A percentile compares a stretch with the other conserved stretches of the same genome.
Evolutionary conservation across 1,139 yeast species (phyloP).

Genomic region (Yamadazyma trypodendri): DNA sequence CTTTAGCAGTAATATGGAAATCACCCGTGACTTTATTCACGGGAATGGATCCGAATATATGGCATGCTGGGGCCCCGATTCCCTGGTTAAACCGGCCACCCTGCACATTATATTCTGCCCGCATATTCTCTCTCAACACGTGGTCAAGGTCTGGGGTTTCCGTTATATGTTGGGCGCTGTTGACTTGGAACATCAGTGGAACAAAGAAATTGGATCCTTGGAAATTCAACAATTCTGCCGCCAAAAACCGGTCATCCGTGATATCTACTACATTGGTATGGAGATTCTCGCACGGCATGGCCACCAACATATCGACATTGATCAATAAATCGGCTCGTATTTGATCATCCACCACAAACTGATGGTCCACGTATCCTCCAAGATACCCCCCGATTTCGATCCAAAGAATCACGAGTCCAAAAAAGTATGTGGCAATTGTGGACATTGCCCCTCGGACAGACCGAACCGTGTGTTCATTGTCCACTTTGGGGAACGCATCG

Average conservation of each 20-base stretch:
- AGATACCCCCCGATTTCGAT: conserved; percentile 83
- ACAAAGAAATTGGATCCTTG: conserved; percentile 59
- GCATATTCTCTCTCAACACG: conserved; percentile 60
- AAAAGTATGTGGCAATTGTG: conserved; percentile 61
- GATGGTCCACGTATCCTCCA: conserved; percentile 80
- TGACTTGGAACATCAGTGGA: conserved; percentile 46
- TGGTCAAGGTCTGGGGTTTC: conserved; percentile 67
- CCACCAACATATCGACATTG: conserved; percentile 77
- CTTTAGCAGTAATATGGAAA: conserved; percentile 78
- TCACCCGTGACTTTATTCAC: conserved; percentile 87
- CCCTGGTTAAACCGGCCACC: conserved; percentile 46
- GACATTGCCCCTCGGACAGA: conserved; percentile 77
- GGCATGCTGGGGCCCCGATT: conserved; percentile 75
- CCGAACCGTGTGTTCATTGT: conserved; percentile 70
- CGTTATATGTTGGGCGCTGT: conserved; percentile 47
- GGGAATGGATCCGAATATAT: conserved; percentile 82
- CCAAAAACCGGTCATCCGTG: conserved; percentile 75
- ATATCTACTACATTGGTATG: conserved; percentile 77
- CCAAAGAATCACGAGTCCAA: conserved; percentile 71
- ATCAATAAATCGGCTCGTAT: conserved; percentile 61
- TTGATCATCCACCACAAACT: conserved; percentile 69
- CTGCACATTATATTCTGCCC: conserved; percentile 55
- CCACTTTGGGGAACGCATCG: conserved; percentile 91
- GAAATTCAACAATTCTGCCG: conserved; percentile 68
- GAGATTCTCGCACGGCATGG: conserved; percentile 78